phyloP scores from a whole-genome alignment of 78 protist genomes.

The Protostelium mycophagum region DNA sequence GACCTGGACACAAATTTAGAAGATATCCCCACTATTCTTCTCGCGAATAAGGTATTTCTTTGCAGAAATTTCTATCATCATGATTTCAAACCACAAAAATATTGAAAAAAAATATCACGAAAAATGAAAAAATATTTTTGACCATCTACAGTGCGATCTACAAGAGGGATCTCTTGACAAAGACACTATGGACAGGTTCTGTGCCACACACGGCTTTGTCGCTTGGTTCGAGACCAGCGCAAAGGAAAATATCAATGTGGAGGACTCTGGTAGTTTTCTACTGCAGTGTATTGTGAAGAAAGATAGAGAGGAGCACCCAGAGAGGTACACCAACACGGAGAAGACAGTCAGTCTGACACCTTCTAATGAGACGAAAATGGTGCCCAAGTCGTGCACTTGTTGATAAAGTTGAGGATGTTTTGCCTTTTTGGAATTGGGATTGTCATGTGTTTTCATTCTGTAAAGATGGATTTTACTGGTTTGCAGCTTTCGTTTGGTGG shows the following conservation, averaged over 20 bases:
- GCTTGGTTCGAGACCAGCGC: slow-evolving; percentile 90
- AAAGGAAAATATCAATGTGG: slow-evolving; percentile 76
- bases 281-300: slow-evolving; percentile 70
- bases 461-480: no score
- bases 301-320: slow-evolving; percentile 6
- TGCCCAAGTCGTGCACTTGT: not conserved
- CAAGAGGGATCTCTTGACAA: not conserved
- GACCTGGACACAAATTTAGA: not conserved
- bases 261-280: slow-evolving; percentile 68
- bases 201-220: slow-evolving; percentile 75
- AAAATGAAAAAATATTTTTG: no score
- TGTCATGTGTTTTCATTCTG: no score
- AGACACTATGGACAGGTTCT: slow-evolving; percentile 58
- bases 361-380: not conserved
- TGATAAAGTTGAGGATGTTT: no score
- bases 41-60: slow-evolving; percentile 85
- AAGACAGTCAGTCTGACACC: not conserved
- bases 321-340: not conserved
- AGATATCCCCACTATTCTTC: slow-evolving; percentile 84
- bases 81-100: not conserved
- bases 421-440: no score
- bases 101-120: no score
- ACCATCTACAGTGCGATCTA: not conserved
- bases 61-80: not conserved
- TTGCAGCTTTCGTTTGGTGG: no score